Base-by-base conservation (phyloP, 1,284 basidiomycete genomes). In the Tetrapyrgos nigripes region DNA sequence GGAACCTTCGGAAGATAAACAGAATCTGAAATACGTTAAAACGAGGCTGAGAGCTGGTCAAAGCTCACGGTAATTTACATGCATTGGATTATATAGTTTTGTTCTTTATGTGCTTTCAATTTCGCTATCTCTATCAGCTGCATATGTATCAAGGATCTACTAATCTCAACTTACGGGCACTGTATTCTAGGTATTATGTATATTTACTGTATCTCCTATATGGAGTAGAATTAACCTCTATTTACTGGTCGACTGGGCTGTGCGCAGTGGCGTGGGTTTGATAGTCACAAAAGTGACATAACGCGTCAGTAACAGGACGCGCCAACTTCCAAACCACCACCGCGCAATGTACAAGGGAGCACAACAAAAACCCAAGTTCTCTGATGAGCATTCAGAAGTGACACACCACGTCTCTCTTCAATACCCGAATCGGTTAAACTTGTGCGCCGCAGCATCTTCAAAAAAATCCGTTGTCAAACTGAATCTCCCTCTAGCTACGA, bases 381-480 rank as follows among this genome's bases (percentile, higher is more conserved):
- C 37, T 28, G 50, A 37, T 48, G 53, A 43, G 26, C 44, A 28
- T 10, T 24, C 49, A 2, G 40, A 40, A 31, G 55, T 58, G 8
- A 55, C 53, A 29, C n/a, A 57, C 31, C 47, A 57, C 26, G 56
- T 48, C 24, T 43, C 33, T 9, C 37, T 33, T n/a, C 55, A 76
- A 60, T 93, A 91, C 68, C 89, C 88, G 2, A 80, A 85, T 70
- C 78, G 89, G 23, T 80, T 96, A n/a, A 94, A 90, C 77, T 93
- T 96, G 92, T 93, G 67, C 66, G 89, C 17, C 14, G 77, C 40
- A 50, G 28, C 28, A 40, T 53, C 48, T 28, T 60, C 56, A 31
- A 19, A 26, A 50, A 52, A 28, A 51, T 54, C 50, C 35, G 59
- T 52, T 59, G 60, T 35, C 40, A 23, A 17, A 24, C 29, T 45